These are phyloP conservation scores for Diospyros kaki DNA, from an alignment of 148 eudicot genomes.

Conservation along the genomic window DNA sequence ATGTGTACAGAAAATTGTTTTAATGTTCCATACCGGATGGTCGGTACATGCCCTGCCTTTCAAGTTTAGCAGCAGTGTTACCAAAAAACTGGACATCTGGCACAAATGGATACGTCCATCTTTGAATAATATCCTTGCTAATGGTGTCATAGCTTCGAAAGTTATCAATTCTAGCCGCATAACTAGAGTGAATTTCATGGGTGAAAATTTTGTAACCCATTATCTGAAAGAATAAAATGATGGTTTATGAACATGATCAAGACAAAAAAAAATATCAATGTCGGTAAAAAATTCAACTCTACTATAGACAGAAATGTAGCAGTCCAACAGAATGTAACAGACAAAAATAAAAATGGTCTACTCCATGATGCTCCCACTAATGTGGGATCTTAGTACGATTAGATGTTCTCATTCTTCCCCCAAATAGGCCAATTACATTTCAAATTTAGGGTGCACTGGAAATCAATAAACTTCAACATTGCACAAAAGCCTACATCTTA, in stretches of 20 bases:
- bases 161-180: slow-evolving; percentile 89
- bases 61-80: slow-evolving; percentile 56
- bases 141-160: slow-evolving; percentile 86
- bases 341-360: background rate
- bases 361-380: too few relatives aligned
- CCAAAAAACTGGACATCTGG: slow-evolving; percentile 81
- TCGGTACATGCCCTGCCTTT: slow-evolving; percentile 78
- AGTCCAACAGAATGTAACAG: background rate
- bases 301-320: background rate
- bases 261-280: background rate
- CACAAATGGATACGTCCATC: slow-evolving; percentile 95
- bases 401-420: too few relatives aligned
- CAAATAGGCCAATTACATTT: too few relatives aligned
- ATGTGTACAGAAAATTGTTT: background rate
- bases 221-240: slow-evolving; percentile 48
- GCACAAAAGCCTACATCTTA: too few relatives aligned
- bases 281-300: background rate
- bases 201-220: slow-evolving; percentile 96
- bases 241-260: background rate
- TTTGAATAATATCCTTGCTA: slow-evolving; percentile 93
- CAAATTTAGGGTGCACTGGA: too few relatives aligned
- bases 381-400: too few relatives aligned
- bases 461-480: too few relatives aligned
- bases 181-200: slow-evolving; percentile 85
- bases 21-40: slow-evolving; percentile 57